phyloP scores from a whole-genome alignment of 1,139 yeast genomes.

The Pichia sp. region DNA sequence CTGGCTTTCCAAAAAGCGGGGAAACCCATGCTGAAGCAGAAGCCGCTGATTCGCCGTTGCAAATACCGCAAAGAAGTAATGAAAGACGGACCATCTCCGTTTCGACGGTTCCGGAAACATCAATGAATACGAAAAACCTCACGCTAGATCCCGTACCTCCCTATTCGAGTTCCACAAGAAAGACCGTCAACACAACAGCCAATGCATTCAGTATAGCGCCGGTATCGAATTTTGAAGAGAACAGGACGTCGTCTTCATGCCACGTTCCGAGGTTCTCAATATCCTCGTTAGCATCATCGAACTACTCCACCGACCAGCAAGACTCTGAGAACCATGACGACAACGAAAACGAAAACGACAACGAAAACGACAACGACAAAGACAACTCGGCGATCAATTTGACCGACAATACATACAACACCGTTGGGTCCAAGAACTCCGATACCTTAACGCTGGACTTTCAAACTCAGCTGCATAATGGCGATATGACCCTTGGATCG shows the following conservation, averaged over 20 bases:
- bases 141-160: neutral
- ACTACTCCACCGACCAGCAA: constrained; percentile 5
- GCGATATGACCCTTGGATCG: constrained; percentile 19
- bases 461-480: constrained; percentile 1
- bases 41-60: neutral
- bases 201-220: no score
- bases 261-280: constrained; percentile 4
- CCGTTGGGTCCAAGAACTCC: neutral
- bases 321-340: constrained; percentile 5
- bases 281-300: constrained; percentile 9
- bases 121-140: neutral
- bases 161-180: neutral
- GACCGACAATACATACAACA: neutral
- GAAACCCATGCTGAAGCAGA: no score
- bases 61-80: constrained; percentile 9
- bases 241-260: no score
- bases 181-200: no score
- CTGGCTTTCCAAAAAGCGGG: no score
- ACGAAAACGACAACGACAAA: neutral
- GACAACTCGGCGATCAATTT: neutral
- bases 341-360: neutral
- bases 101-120: neutral
- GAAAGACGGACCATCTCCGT: constrained; percentile 1
- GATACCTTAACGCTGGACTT: constrained; percentile 8
- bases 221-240: no score